A percentile compares a stretch with the other conserved stretches of the same genome.
Conservation (phyloP, 1,284 basidiomycete genomes). For the Tilletia indica region DNA sequence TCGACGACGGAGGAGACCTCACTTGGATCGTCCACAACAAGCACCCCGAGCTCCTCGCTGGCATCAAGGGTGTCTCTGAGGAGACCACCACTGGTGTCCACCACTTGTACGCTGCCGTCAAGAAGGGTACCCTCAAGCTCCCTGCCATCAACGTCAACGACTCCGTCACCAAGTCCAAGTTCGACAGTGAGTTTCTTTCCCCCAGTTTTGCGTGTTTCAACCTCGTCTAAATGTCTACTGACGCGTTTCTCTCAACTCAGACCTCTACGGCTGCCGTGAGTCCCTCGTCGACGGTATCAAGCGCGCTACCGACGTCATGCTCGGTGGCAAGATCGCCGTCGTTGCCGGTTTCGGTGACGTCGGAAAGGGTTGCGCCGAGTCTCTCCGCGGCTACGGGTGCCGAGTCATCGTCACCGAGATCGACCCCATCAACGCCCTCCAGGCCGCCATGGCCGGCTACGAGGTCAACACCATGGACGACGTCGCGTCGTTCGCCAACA, state of each 20-base stretch:
- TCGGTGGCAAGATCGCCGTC: slow-evolving; percentile 97
- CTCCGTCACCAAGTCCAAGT: slow-evolving; percentile 99
- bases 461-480: slow-evolving; percentile 99
- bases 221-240: too few relatives aligned
- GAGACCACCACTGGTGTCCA: slow-evolving; percentile 99
- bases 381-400: slow-evolving; percentile 90
- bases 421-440: slow-evolving; percentile 98
- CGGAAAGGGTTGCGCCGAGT: slow-evolving; percentile 98
- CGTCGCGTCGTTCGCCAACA: slow-evolving; percentile 78
- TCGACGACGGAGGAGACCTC: slow-evolving; percentile 98
- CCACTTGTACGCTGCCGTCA: slow-evolving; percentile 96
- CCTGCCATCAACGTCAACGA: slow-evolving; percentile 96
- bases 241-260: slow-evolving; percentile 46
- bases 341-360: slow-evolving; percentile 99
- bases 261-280: slow-evolving; percentile 96
- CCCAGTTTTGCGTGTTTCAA: too few relatives aligned
- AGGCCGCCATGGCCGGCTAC: slow-evolving; percentile 99
- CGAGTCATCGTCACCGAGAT: slow-evolving; percentile 97
- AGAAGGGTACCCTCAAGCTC: slow-evolving; percentile 91
- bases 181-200: slow-evolving; percentile 62
- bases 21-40: slow-evolving; percentile 94
- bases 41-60: slow-evolving; percentile 52
- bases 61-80: slow-evolving; percentile 82
- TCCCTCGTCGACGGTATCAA: slow-evolving; percentile 99
- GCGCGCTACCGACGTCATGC: slow-evolving; percentile 99